These are phyloP conservation scores for Flaveria robusta DNA, from an alignment of 129 eudicot genomes.

Conservation along the genomic window DNA sequence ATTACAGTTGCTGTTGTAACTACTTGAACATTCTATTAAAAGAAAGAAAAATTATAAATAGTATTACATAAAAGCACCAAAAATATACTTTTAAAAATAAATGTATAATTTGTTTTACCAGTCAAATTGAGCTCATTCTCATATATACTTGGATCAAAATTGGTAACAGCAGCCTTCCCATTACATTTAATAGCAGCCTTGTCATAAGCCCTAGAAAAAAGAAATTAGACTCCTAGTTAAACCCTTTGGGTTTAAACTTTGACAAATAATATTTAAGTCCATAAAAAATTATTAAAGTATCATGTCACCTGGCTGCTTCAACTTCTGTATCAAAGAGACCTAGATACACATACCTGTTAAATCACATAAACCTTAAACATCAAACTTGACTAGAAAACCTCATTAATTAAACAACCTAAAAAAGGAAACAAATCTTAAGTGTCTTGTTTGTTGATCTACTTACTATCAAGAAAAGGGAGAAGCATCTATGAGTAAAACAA, in stretches of 20 bases:
- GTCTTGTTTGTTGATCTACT: conserved; percentile 37
- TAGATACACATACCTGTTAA: conserved; percentile 90
- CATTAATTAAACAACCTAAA: conserved; percentile 23
- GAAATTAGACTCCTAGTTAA: conserved; percentile 1
- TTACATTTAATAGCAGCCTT: conserved; percentile 91
- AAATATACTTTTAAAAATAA: neutral
- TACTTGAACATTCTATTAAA: conserved; percentile 45
- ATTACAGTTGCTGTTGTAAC: conserved; percentile 25
- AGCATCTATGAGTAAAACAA: conserved; percentile 35
- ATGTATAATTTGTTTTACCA: conserved; percentile 35
- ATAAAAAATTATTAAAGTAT: conserved; percentile 14
- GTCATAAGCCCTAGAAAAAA: conserved; percentile 75
- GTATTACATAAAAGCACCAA: neutral
- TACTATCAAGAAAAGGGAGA: conserved; percentile 36
- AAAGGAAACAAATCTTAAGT: conserved; percentile 37
- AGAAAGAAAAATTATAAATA: neutral
- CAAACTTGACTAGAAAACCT: conserved; percentile 29
- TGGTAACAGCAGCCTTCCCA: conserved; percentile 91
- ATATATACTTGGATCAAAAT: conserved; percentile 82
- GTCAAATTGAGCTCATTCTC: conserved; percentile 62
- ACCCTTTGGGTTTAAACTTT: conserved; percentile 13
- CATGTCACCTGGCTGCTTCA: conserved; percentile 89
- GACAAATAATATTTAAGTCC: conserved; percentile 1
- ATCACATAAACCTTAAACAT: conserved; percentile 29
- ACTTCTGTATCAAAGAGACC: conserved; percentile 98